Evolutionary conservation across 176 grass and related monocot species (phyloP).

Genomic region (Poa annua): DNA sequence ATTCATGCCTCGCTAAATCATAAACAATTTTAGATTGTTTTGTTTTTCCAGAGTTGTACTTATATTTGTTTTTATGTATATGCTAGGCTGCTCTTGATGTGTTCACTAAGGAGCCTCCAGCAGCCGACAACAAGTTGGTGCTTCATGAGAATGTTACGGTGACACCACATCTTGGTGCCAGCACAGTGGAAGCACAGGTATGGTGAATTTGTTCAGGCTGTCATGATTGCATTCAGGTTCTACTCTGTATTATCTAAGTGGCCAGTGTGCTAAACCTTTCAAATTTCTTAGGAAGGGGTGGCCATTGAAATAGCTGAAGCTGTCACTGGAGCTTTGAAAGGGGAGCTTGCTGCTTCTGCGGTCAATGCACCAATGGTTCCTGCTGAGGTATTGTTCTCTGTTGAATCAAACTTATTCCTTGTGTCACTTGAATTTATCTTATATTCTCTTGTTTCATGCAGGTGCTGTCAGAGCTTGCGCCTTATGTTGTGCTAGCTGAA

Average conservation of each 20-base stretch:
- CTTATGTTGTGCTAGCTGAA: slow-evolving; percentile 76
- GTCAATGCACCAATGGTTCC: slow-evolving; percentile 94
- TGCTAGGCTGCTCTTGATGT: slow-evolving; percentile 87
- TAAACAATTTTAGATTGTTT: background rate
- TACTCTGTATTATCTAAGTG: background rate
- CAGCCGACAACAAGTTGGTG: slow-evolving; percentile 76
- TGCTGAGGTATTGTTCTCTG: slow-evolving; percentile 61
- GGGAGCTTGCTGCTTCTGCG: slow-evolving; percentile 85
- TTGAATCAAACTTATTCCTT: background rate
- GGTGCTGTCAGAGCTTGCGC: slow-evolving; percentile 88
- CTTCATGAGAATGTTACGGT: slow-evolving; percentile 87
- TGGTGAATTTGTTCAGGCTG: background rate
- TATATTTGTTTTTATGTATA: too few species aligned
- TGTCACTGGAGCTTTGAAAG: slow-evolving; percentile 90
- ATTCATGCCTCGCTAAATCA: background rate
- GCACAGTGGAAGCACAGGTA: slow-evolving; percentile 94
- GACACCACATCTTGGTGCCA: slow-evolving; percentile 92
- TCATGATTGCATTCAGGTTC: background rate
- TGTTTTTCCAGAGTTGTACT: too few species aligned
- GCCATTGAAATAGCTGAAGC: slow-evolving; percentile 97
- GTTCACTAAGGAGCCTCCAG: slow-evolving; percentile 79
- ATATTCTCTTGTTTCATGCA: slow-evolving; percentile 32
- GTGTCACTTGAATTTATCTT: background rate
- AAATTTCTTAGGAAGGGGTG: slow-evolving; percentile 74
- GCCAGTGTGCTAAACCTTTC: slow-evolving; percentile 18